These are phyloP conservation scores for Solanum chmielewskii DNA, from an alignment of 257 asterid genomes.

Conservation along the genomic window DNA sequence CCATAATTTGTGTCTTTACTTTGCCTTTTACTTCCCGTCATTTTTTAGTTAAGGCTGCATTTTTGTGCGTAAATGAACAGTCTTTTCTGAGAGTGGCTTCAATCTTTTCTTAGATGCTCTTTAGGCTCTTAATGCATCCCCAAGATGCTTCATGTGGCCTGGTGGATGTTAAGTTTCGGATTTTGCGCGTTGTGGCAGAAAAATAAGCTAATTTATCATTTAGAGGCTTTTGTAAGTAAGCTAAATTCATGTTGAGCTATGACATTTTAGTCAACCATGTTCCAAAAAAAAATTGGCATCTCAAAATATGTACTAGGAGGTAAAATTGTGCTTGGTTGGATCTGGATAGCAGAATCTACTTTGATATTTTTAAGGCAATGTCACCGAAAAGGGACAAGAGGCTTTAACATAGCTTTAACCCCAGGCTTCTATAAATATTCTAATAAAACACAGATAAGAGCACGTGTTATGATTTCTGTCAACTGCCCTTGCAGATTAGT, in stretches of 20 bases:
- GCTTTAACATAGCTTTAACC: neutral
- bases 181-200: neutral
- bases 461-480: neutral
- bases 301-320: neutral
- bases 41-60: neutral
- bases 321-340: neutral
- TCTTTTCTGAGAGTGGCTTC: neutral
- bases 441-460: neutral
- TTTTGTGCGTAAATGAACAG: neutral
- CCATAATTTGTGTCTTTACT: neutral
- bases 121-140: neutral
- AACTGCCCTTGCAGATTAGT: neutral
- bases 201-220: neutral
- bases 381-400: neutral
- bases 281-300: neutral
- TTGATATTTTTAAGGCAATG: neutral
- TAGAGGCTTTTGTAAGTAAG: neutral
- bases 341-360: neutral
- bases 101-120: neutral
- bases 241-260: neutral
- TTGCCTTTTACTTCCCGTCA: neutral
- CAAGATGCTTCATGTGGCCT: neutral
- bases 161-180: neutral
- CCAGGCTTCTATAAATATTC: neutral
- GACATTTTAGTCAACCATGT: neutral